Percentiles rank a stretch among this genome's conserved stretches.
Conservation (phyloP, 2,329 filamentous ascomycete species). For the Curvularia sp. region DNA sequence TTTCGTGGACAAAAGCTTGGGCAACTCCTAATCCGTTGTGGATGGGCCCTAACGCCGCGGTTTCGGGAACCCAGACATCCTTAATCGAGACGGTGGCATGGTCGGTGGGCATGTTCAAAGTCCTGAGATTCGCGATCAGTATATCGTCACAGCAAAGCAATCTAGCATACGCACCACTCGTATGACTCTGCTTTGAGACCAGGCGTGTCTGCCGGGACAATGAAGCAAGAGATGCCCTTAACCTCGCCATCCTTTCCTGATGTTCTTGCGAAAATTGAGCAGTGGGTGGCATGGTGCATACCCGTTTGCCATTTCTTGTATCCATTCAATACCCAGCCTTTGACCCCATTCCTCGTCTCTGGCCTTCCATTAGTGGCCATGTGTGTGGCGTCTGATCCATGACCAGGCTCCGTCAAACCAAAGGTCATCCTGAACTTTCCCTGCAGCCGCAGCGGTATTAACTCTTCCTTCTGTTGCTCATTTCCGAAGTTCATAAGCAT, state of each 20-base stretch:
- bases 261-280: conserved; percentile 67
- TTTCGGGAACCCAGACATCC: conserved; percentile 63
- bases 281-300: conserved; percentile 67
- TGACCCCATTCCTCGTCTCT: conserved; percentile 53
- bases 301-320: conserved; percentile 71
- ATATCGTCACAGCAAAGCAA: not conserved
- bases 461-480: conserved; percentile 59
- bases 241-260: conserved; percentile 60
- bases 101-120: conserved; percentile 71
- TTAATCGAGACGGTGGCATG: conserved; percentile 66
- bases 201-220: conserved; percentile 61
- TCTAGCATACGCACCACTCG: conserved; percentile 55
- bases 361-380: conserved; percentile 63
- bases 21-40: conserved; percentile 66
- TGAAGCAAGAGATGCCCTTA: conserved; percentile 66
- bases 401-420: conserved; percentile 67
- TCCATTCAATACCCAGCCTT: conserved; percentile 63
- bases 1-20: conserved; percentile 71
- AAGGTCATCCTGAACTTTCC: conserved; percentile 66
- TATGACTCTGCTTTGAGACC: conserved; percentile 64
- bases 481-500: conserved; percentile 69
- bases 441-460: conserved; percentile 61
- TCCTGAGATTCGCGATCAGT: conserved; percentile 50
- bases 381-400: conserved; percentile 69
- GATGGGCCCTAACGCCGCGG: conserved; percentile 60